Percentiles rank a stretch among this genome's conserved stretches.
These are phyloP conservation scores for Quercus engelmannii DNA, from an alignment of 306 rosid species.

Conservation along the genomic window DNA sequence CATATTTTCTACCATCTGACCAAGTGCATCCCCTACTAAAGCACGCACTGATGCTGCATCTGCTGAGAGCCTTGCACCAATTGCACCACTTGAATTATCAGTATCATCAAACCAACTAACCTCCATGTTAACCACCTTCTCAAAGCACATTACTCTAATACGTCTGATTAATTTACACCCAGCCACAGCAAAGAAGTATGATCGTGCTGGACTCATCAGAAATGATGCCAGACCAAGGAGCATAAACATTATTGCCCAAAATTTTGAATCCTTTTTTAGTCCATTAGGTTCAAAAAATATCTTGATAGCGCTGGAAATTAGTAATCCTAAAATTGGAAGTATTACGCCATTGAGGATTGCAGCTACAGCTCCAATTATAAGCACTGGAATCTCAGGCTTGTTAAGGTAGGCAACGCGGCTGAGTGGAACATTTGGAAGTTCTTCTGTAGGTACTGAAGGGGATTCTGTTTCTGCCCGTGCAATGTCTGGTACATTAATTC, in stretches of 20 bases:
- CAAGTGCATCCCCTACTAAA: slow-evolving; percentile 60
- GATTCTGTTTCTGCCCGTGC: background rate
- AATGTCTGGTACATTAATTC: background rate
- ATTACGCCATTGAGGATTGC: background rate
- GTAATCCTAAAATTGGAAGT: background rate
- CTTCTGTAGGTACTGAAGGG: background rate
- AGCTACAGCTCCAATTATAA: background rate
- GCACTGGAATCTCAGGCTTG: slow-evolving; percentile 12
- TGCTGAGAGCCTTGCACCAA: slow-evolving; percentile 55
- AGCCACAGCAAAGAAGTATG: slow-evolving; percentile 52
- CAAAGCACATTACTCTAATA: slow-evolving; percentile 40
- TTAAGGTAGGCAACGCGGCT: background rate
- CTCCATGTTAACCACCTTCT: slow-evolving; percentile 53
- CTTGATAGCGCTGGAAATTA: background rate
- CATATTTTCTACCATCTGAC: slow-evolving; percentile 44
- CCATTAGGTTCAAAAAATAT: background rate
- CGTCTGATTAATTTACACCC: slow-evolving; percentile 49
- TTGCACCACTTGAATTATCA: slow-evolving; percentile 48
- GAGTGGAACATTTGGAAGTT: background rate
- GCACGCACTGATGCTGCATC: slow-evolving; percentile 55
- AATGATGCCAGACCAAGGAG: slow-evolving; percentile 35
- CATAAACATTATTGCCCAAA: slow-evolving; percentile 31
- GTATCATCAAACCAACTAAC: slow-evolving; percentile 27
- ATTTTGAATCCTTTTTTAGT: background rate
- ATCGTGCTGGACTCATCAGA: slow-evolving; percentile 29